Evolutionary conservation across 768 basidiomycete species (phyloP).

Genomic region (Boletus sp.): DNA sequence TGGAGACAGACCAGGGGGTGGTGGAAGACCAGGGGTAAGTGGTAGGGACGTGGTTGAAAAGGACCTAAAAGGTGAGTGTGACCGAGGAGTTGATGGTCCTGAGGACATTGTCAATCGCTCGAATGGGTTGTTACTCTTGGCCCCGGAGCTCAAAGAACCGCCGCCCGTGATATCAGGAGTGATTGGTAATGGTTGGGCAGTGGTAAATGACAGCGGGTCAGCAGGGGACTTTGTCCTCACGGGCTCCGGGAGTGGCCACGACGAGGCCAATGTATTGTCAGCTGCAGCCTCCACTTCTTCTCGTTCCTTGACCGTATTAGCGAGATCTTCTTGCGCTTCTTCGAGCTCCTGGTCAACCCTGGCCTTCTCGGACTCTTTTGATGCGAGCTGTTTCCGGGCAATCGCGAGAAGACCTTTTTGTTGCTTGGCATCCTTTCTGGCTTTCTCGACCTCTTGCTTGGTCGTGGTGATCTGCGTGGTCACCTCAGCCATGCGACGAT

Average conservation of each 20-base stretch:
- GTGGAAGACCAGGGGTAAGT: slow-evolving; percentile 32
- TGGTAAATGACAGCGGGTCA: slow-evolving; percentile 57
- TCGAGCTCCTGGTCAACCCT: slow-evolving; percentile 71
- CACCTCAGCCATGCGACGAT: slow-evolving; percentile 80
- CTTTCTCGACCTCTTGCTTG: slow-evolving; percentile 79
- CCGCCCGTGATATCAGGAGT: slow-evolving; percentile 60
- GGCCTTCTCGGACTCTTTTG: slow-evolving; percentile 75
- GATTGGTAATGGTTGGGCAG: slow-evolving; percentile 67
- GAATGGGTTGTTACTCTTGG: slow-evolving; percentile 91
- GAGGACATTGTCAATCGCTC: slow-evolving; percentile 60
- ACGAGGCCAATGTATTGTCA: slow-evolving; percentile 26
- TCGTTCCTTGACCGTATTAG: slow-evolving; percentile 52
- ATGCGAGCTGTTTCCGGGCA: slow-evolving; percentile 87
- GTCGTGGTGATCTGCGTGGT: slow-evolving; percentile 67
- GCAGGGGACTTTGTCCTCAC: slow-evolving; percentile 41
- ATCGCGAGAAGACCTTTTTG: slow-evolving; percentile 95
- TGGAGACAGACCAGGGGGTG: slow-evolving; percentile 11
- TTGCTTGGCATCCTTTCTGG: slow-evolving; percentile 91
- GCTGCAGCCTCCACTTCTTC: slow-evolving; percentile 55
- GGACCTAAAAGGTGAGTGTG: slow-evolving; percentile 61
- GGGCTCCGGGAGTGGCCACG: slow-evolving; percentile 14
- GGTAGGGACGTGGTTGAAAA: slow-evolving; percentile 41
- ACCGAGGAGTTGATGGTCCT: slow-evolving; percentile 40
- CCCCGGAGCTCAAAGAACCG: slow-evolving; percentile 42
- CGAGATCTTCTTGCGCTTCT: slow-evolving; percentile 57